phyloP scores from a whole-genome alignment of 208 protist species.

The Leishmania aethiopica region DNA sequence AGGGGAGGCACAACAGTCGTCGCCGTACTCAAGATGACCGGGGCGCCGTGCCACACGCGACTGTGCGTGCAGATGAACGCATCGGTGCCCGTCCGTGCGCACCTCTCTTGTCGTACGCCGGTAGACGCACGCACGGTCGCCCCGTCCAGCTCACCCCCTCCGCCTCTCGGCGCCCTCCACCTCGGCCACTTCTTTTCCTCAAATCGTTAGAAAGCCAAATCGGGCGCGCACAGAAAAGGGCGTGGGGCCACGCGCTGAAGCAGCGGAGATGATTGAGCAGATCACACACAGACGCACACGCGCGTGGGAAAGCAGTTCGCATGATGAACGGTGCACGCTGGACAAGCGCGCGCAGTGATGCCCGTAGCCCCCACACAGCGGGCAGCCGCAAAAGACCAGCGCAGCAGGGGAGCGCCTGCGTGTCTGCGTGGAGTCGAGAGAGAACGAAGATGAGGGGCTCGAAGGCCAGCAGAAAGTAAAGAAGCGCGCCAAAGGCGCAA shows the following conservation, averaged over 20 bases:
- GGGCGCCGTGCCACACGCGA: neutral
- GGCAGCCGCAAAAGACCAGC: neutral
- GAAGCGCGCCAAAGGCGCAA: neutral
- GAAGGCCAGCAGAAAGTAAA: neutral
- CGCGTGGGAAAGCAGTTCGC: neutral
- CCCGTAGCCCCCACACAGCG: neutral
- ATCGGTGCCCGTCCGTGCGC: neutral
- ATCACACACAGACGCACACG: no score
- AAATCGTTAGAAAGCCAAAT: neutral
- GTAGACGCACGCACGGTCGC: neutral
- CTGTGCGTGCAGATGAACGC: neutral
- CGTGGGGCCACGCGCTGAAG: neutral
- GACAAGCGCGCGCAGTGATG: neutral
- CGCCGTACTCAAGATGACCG: neutral
- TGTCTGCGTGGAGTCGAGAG: neutral
- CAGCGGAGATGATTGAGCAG: neutral
- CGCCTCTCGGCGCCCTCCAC: neutral
- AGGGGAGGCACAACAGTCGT: neutral
- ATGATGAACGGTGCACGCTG: neutral
- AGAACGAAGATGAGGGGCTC: neutral
- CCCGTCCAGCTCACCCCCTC: neutral
- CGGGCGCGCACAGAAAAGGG: neutral
- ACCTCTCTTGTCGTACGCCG: neutral
- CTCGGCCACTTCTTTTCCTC: neutral
- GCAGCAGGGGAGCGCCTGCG: neutral